Base-by-base conservation (phyloP, 345 rosid genomes). In the Salix udensis region DNA sequence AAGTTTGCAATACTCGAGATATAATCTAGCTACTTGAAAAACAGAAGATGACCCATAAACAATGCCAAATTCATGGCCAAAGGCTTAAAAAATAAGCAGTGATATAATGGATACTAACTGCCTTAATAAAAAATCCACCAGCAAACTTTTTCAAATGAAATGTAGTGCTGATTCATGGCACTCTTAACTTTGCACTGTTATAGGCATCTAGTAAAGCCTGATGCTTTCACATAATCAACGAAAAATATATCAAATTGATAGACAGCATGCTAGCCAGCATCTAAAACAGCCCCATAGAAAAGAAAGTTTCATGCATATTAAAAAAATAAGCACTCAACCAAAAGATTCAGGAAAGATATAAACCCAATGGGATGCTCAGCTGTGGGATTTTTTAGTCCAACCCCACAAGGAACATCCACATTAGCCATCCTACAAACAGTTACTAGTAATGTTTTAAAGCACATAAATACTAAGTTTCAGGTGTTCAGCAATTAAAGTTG, bases 371-470 rank as follows among this genome's bases (percentile, higher is more conserved):
- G 72, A 78, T 79, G 67, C 46, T 74, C 76, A 61, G 61, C 40
- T 13, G 84, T 74, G 50, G 82, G 82, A 68, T 79, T 64, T 55
- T 67, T 67, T 19, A 74, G 74, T 65, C 74, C 70, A 72, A 60
- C 65, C 84, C 77, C 53, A 55, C 70, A 78, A 72, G 64, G 76
- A 77, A 77, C 74, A 82, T 74, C 85, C 85, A 79, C 73, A 74
- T 75, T 62, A 65, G 76, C 37, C 81, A 70, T 80, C 68, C 46
- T 77, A 74, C 71, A 48, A 64, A 58, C 58, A 74, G 81, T 75
- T 82, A 77, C 75, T 61, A 39, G 70, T 61, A 48, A 74, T 65
- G 69, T 80, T 81, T 72, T 78, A 26, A 50, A 82, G 80, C 88
- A 82, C 79, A 76, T 77, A 74, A 77, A 86, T 78, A 78, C 31